A percentile compares a stretch with the other conserved stretches of the same genome.
These are phyloP conservation scores for Umbilicaria muhlenbergii DNA, from an alignment of 495 filamentous ascomycete species.

Conservation along the genomic window DNA sequence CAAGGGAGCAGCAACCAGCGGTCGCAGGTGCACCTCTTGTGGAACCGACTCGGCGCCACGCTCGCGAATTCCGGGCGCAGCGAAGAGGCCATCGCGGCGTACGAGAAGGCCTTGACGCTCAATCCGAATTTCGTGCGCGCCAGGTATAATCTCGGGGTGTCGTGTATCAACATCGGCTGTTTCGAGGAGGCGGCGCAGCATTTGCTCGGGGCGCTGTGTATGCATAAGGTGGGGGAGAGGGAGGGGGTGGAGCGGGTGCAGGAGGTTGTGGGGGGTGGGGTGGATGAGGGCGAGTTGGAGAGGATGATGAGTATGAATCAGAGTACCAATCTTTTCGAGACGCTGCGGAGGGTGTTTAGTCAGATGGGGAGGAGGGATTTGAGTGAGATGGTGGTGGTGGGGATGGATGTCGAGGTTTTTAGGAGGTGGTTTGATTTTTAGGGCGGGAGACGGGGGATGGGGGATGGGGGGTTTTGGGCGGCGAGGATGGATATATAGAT, in stretches of 20 bases:
- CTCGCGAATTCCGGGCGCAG: slow-evolving; percentile 84
- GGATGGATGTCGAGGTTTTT: slow-evolving; percentile 85
- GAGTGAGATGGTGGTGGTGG: slow-evolving; percentile 68
- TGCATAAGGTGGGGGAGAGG: slow-evolving; percentile 88
- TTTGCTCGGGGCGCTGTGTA: slow-evolving; percentile 81
- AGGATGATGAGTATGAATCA: slow-evolving; percentile 80
- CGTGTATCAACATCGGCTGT: slow-evolving; percentile 95
- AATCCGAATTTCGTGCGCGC: slow-evolving; percentile 93
- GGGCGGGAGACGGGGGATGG: not conserved
- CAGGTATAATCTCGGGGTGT: slow-evolving; percentile 90
- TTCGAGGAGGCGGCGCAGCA: slow-evolving; percentile 86
- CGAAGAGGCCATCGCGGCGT: slow-evolving; percentile 93
- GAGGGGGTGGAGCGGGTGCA: slow-evolving; percentile 68
- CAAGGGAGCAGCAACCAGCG: slow-evolving; percentile 58
- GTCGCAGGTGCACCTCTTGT: slow-evolving; percentile 76
- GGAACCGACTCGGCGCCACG: slow-evolving; percentile 94
- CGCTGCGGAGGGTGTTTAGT: slow-evolving; percentile 75
- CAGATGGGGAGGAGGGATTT: slow-evolving; percentile 87
- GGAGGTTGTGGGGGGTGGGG: slow-evolving; percentile 55
- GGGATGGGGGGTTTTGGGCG: not conserved
- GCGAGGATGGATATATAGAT: not conserved
- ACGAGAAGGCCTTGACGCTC: slow-evolving; percentile 77
- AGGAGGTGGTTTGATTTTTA: slow-evolving; percentile 67
- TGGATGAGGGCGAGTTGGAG: slow-evolving; percentile 53
- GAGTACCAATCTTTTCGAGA: slow-evolving; percentile 92